phyloP scores from a whole-genome alignment of 208 protist genomes.

The Acanthamoeba polyphaga region DNA sequence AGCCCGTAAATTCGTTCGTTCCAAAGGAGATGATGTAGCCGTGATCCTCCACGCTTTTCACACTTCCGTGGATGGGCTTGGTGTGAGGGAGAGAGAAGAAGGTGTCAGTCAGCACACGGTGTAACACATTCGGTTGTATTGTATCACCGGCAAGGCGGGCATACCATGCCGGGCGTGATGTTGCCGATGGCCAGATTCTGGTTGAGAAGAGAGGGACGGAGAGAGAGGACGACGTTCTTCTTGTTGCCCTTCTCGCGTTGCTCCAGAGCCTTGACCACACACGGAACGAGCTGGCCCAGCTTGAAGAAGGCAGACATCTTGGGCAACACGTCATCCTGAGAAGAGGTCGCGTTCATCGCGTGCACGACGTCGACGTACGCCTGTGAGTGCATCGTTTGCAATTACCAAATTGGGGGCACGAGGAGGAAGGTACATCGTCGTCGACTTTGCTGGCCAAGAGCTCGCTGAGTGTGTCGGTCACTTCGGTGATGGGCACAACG shows the following conservation, averaged over 20 bases:
- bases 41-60: constrained; percentile 77
- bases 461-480: constrained; percentile 56
- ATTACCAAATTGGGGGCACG: background rate
- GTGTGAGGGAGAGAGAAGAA: background rate
- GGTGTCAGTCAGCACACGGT: background rate
- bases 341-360: background rate
- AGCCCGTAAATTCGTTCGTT: constrained; percentile 63
- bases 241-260: background rate
- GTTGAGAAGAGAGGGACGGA: constrained; percentile 62
- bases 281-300: constrained; percentile 28
- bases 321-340: constrained; percentile 25
- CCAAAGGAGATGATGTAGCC: constrained; percentile 71
- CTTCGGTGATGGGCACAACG: constrained; percentile 65
- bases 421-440: background rate
- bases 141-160: background rate
- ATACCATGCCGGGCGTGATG: constrained; percentile 33
- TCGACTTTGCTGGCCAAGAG: constrained; percentile 39
- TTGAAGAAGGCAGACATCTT: constrained; percentile 69
- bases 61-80: constrained; percentile 30
- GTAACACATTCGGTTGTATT: too few relatives aligned
- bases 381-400: background rate
- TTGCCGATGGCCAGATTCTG: constrained; percentile 36
- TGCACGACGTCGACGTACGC: background rate
- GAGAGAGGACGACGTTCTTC: constrained; percentile 36
- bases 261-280: constrained; percentile 44